phyloP scores from a whole-genome alignment of 768 basidiomycete species.

The Termitomyces sp. region DNA sequence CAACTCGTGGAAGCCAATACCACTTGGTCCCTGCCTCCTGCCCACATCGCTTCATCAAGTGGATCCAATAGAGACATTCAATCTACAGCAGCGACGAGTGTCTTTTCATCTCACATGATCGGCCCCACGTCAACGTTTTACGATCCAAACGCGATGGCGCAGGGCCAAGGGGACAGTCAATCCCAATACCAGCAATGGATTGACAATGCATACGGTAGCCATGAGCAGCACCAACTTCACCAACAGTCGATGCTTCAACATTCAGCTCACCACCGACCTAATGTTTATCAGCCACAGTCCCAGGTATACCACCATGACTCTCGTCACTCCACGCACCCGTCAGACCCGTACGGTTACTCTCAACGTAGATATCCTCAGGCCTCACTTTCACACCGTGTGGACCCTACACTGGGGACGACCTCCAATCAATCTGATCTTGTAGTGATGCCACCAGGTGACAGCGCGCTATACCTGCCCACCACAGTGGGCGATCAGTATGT shows the following conservation, averaged over 20 bases:
- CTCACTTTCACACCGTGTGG: slow-evolving; percentile 16
- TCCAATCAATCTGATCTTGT: slow-evolving; percentile 14
- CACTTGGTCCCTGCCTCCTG: slow-evolving; percentile 9
- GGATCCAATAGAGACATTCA: slow-evolving; percentile 8
- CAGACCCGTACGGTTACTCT: slow-evolving; percentile 21
- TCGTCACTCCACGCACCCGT: slow-evolving; percentile 12
- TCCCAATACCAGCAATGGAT: slow-evolving; percentile 39
- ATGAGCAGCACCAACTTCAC: slow-evolving; percentile 19
- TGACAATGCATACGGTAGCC: slow-evolving; percentile 22
- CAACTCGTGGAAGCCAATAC: slow-evolving; percentile 4
- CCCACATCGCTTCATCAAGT: slow-evolving; percentile 13
- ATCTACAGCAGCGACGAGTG: slow-evolving; percentile 13
- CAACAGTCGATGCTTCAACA: slow-evolving; percentile 14
- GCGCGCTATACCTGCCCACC: slow-evolving; percentile 9
- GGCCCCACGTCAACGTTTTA: slow-evolving; percentile 49
- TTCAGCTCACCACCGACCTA: slow-evolving; percentile 14
- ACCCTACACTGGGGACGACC: slow-evolving; percentile 18
- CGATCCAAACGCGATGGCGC: slow-evolving; percentile 34
- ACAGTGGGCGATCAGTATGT: slow-evolving; percentile 8
- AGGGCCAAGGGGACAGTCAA: slow-evolving; percentile 19
- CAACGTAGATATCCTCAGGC: slow-evolving; percentile 22
- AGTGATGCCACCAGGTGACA: slow-evolving; percentile 1
- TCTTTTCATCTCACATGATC: slow-evolving; percentile 39
- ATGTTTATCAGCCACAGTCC: slow-evolving; percentile 13
- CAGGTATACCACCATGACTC: slow-evolving; percentile 15